Conservation (phyloP, 2,329 filamentous ascomycete species). For the Aspergillus floridensis region DNA sequence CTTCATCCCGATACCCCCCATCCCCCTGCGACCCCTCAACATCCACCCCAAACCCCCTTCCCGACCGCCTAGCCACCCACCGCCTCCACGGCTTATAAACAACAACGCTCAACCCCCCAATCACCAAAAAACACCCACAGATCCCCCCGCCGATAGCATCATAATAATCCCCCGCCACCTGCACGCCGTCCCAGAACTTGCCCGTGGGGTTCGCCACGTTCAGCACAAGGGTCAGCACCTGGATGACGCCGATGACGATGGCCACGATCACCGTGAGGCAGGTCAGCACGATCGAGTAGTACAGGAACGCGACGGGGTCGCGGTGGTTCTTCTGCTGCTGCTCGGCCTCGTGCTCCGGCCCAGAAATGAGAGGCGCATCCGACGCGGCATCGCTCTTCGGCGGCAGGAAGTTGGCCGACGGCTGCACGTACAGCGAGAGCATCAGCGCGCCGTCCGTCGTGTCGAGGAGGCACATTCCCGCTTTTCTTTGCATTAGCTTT, state of each 20-base stretch:
- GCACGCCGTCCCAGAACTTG: constrained; percentile 87
- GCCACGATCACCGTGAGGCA: constrained; percentile 80
- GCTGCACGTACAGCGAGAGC: constrained; percentile 82
- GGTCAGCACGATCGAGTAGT: constrained; percentile 88
- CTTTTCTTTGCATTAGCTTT: constrained; percentile 39
- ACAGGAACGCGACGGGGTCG: constrained; percentile 84
- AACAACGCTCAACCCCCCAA: constrained; percentile 70
- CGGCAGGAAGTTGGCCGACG: constrained; percentile 41
- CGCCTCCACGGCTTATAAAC: constrained; percentile 77
- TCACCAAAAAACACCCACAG: constrained; percentile 77
- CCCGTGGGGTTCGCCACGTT: constrained; percentile 73
- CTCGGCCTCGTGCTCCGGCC: constrained; percentile 14
- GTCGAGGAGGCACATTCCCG: constrained; percentile 92
- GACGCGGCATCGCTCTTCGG: constrained; percentile 23
- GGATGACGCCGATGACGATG: constrained; percentile 79
- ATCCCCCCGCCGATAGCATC: constrained; percentile 84
- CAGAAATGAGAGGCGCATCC: constrained; percentile 15
- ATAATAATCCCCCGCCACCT: constrained; percentile 72
- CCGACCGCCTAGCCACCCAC: constrained; percentile 48
- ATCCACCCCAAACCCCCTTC: constrained; percentile 16
- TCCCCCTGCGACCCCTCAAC: constrained; percentile 15
- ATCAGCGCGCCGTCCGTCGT: constrained; percentile 91
- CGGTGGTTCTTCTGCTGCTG: constrained; percentile 51
- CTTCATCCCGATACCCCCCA: constrained; percentile 23
- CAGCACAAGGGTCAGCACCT: constrained; percentile 74